These are phyloP conservation scores for Orbilia javanica DNA, from an alignment of 2,329 filamentous ascomycete species.

Conservation along the genomic window DNA sequence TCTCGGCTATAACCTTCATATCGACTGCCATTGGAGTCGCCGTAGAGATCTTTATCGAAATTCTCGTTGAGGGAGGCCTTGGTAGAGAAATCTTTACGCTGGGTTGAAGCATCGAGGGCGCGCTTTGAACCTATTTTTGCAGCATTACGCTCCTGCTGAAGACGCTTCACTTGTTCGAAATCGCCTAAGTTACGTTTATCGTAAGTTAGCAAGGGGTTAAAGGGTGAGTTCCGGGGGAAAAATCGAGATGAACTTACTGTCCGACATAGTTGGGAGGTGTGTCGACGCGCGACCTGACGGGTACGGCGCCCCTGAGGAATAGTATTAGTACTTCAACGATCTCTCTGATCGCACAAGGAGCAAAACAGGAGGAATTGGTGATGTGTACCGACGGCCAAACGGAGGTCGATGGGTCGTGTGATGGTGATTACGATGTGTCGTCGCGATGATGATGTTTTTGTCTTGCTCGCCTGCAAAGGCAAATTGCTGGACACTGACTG, in stretches of 20 bases:
- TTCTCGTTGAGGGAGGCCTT: slow-evolving; percentile 92
- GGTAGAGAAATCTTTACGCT: slow-evolving; percentile 84
- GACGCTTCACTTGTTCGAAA: slow-evolving; percentile 86
- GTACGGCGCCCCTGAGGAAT: slow-evolving; percentile 34
- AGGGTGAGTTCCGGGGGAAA: neutral
- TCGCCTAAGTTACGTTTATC: slow-evolving; percentile 70
- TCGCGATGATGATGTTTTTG: slow-evolving; percentile 46
- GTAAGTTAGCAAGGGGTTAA: slow-evolving; percentile 26
- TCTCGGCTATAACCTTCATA: slow-evolving; percentile 92
- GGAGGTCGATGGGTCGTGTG: slow-evolving; percentile 24
- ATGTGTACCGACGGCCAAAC: slow-evolving; percentile 46
- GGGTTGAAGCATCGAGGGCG: slow-evolving; percentile 81
- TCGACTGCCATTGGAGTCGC: slow-evolving; percentile 81
- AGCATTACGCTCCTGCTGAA: slow-evolving; percentile 93
- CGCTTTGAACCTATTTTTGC: slow-evolving; percentile 77
- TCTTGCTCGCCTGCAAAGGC: slow-evolving; percentile 7
- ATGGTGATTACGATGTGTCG: slow-evolving; percentile 32
- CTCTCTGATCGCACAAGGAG: slow-evolving; percentile 1
- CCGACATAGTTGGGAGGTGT: slow-evolving; percentile 41
- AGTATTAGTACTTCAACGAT: slow-evolving; percentile 40
- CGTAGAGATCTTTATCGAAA: slow-evolving; percentile 88
- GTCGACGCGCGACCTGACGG: slow-evolving; percentile 43
- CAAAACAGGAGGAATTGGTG: slow-evolving; percentile 12
- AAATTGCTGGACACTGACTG: neutral
- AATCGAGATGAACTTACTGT: slow-evolving; percentile 34